Evolutionary conservation across 306 rosid species (phyloP), one percentile per base, ranked within the genome.

Genomic region (Fagus crenata): DNA sequence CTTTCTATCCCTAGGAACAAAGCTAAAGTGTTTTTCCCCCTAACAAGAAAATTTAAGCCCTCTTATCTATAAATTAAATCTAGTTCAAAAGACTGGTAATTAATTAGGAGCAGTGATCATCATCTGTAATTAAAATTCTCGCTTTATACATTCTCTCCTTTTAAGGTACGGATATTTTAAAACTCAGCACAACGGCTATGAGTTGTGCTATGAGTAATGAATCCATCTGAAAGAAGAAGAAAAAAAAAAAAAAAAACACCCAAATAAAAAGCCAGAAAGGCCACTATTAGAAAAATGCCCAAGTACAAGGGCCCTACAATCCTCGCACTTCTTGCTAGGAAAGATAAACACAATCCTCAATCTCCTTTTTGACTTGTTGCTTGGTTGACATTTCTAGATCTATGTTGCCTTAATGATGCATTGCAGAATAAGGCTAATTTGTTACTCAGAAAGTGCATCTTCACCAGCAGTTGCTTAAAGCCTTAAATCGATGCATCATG

Each of bases 301-400:
- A 12, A 12, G 68, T 33, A 58, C 33, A 58, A 7, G 13, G 1
- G 1, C 64, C 9, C 33, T 31, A 9, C 65, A 58, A 46, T 46
- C 51, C 51, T 9, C 51, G 51, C 14, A 46, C 51, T 43, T 43
- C 14, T 7, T 43, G 51, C 51, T 13, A 43, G 51, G 51, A 43
- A 8, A 43, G 51, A 46, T 46, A 46, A 46, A 12, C 2, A 46
- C 14, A 46, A 46, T 46, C 51, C 11, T 41, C 71, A 74, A 32
- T 35, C 4, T 2, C 15, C 59, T 51, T 72, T 54, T 54, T 73
- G 76, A 54, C 76, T 73, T 46, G 28, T 49, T 18, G 33, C 78
- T 14, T 58, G 35, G 53, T 31, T 49, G 36, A 46, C 71, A 40
- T 60, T 14, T 31, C 41, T 33, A 37, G 17, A n/a, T 1, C 17